Evolutionary conservation across 495 filamentous ascomycete genomes (phyloP).

Genomic region (Penicillium coprophilum): DNA sequence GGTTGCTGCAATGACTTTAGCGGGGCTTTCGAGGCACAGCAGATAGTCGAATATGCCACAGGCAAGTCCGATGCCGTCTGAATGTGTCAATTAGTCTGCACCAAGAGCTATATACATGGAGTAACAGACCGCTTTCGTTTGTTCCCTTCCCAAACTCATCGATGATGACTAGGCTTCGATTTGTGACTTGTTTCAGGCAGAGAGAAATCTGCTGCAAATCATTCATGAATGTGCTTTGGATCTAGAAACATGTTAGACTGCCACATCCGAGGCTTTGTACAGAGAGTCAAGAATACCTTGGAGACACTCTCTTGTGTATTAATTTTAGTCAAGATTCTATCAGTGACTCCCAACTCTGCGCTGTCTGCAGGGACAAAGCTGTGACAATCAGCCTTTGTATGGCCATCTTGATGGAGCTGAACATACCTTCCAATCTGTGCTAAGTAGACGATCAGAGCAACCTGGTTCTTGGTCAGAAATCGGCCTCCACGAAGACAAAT

Average conservation of each 20-base stretch:
- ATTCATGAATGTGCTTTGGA: constrained; percentile 90
- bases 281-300: constrained; percentile 36
- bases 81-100: constrained; percentile 4
- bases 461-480: constrained; percentile 19
- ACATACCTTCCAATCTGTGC: constrained; percentile 79
- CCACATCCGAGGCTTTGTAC: neutral
- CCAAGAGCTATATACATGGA: neutral
- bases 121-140: constrained; percentile 57
- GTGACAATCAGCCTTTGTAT: constrained; percentile 7
- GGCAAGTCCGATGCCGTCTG: constrained; percentile 84
- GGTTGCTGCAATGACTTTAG: constrained; percentile 84
- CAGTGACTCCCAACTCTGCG: constrained; percentile 83
- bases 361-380: constrained; percentile 81
- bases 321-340: constrained; percentile 89
- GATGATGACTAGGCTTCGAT: constrained; percentile 75
- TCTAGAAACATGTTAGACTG: constrained; percentile 31
- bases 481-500: neutral
- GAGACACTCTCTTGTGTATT: constrained; percentile 86
- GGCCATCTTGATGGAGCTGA: neutral
- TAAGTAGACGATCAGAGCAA: constrained; percentile 90
- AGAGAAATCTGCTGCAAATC: constrained; percentile 88
- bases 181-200: constrained; percentile 73
- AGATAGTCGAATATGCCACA: constrained; percentile 79
- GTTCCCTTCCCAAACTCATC: constrained; percentile 99
- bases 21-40: constrained; percentile 57